phyloP scores from a whole-genome alignment of 73 alveolate genomes.

The Paramecium bursaria region DNA sequence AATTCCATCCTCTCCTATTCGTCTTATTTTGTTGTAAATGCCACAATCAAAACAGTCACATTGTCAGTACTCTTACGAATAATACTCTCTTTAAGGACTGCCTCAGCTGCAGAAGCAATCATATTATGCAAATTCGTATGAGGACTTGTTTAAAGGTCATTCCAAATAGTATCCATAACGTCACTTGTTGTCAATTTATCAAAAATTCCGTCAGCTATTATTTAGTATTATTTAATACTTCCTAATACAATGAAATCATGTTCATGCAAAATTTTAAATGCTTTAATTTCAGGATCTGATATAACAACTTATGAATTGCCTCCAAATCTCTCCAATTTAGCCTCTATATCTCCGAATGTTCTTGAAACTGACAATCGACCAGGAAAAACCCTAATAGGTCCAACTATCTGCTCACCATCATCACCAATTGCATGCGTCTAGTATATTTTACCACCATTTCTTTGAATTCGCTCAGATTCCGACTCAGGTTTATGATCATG shows the following conservation, averaged over 20 bases:
- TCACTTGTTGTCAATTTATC: slow-evolving; percentile 41
- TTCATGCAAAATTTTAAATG: slow-evolving; percentile 83
- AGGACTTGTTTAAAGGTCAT: too few species aligned
- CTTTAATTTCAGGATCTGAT: slow-evolving; percentile 92
- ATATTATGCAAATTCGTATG: too few species aligned
- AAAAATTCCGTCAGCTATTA: slow-evolving; percentile 41
- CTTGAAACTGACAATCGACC: slow-evolving; percentile 96
- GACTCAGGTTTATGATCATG: slow-evolving; percentile 97
- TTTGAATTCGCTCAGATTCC: slow-evolving; percentile 91
- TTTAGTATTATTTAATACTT: slow-evolving; percentile 28
- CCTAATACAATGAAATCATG: slow-evolving; percentile 80
- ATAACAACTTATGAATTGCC: slow-evolving; percentile 96
- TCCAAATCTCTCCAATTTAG: slow-evolving; percentile 90
- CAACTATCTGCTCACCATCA: slow-evolving; percentile 61
- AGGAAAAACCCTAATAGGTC: slow-evolving; percentile 98
- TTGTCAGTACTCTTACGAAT: too few species aligned
- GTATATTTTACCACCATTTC: slow-evolving; percentile 97
- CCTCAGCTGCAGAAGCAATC: too few species aligned
- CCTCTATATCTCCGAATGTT: slow-evolving; percentile 97
- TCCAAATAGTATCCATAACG: slow-evolving; percentile 15
- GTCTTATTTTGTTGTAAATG: not conserved
- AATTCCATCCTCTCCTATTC: too few species aligned
- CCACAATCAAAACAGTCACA: too few species aligned
- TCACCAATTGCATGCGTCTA: slow-evolving; percentile 56
- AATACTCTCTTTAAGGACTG: too few species aligned